Conservation (phyloP, 2,329 filamentous ascomycete genomes). For the Aspergillus puulaauensis region DNA sequence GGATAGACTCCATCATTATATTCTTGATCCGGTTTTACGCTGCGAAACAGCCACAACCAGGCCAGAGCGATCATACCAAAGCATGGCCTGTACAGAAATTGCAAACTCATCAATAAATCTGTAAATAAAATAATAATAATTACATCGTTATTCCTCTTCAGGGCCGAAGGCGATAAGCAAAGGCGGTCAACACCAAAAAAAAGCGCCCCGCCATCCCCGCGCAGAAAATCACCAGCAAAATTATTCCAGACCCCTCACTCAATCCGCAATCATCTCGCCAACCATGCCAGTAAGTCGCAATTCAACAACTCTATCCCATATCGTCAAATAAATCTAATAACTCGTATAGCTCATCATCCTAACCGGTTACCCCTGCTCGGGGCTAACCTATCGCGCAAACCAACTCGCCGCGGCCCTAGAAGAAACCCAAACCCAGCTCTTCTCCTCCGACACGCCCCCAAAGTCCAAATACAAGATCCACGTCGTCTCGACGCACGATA, state of each 20-base stretch:
- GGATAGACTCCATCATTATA: background rate
- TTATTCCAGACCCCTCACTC: constrained; percentile 20
- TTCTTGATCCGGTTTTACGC: background rate
- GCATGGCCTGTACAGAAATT: background rate
- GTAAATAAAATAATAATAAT: background rate
- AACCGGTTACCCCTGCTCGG: constrained; percentile 63
- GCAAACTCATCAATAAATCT: background rate
- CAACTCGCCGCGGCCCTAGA: constrained; percentile 57
- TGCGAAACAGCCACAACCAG: background rate
- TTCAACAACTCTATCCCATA: background rate
- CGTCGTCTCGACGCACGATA: constrained; percentile 40
- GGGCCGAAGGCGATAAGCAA: background rate
- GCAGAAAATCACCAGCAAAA: constrained; percentile 8
- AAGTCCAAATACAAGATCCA: constrained; percentile 48
- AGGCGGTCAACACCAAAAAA: constrained; percentile 11
- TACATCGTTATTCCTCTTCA: background rate
- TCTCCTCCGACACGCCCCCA: constrained; percentile 34
- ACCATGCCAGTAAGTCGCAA: background rate
- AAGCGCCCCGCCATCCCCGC: constrained; percentile 1
- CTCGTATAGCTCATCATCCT: constrained; percentile 56
- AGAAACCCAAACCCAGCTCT: constrained; percentile 48
- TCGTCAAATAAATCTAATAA: background rate
- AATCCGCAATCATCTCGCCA: constrained; percentile 5
- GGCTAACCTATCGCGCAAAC: constrained; percentile 60
- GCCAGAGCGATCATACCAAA: background rate